Evolutionary conservation across 441 rosid species (phyloP), one percentile per base, ranked within the genome.

Genomic region (Eutrema salsugineum): DNA sequence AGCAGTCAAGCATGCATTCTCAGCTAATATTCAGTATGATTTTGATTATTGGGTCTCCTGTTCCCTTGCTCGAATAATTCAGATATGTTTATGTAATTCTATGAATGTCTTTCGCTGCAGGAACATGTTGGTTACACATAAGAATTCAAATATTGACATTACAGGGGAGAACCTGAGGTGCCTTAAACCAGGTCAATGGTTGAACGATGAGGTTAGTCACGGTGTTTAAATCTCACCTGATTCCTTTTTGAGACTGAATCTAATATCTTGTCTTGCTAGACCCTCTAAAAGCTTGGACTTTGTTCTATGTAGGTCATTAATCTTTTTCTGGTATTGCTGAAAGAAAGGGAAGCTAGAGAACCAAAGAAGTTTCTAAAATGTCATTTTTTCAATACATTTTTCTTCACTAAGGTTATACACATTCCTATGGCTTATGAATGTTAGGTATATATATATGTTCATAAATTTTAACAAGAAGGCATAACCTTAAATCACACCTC

Each of bases 291-390:
- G 28, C 32, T 68, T 82, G 69, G 27, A 8, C 22, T 22, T 78
- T 80, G 42, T 71, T 47, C 59, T 75, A 78, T 75, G 51, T 72
- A 94, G 99, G 98, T 92, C 56, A 92, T 95, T 63, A 93, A 95
- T 80, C 56, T 95, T 49, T 95, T 89, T 66, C 88, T 95, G 40
- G 95, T 86, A 66, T 79, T 95, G 83, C 86, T 95, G 77, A 95
- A 93, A 84, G 99, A 93, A 77, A 83, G 99, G 82, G 97, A 95
- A 81, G 85, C 72, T 71, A 88, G 99, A 81, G 94, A 93, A 36
- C 95, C 99, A 55, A 67, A 78, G 53, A 89, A 87, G 84, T 89
- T 89, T 69, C 66, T 91, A 59, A 95, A 89, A 82, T 93, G 98
- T 63, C 99, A 95, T 87, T 95, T 91, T 62, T 93, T 88, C 82